Percentiles rank a stretch among this genome's conserved stretches.
These are phyloP conservation scores for Pyrenophora seminiperda DNA, from an alignment of 2,329 filamentous ascomycete species.

Conservation along the genomic window DNA sequence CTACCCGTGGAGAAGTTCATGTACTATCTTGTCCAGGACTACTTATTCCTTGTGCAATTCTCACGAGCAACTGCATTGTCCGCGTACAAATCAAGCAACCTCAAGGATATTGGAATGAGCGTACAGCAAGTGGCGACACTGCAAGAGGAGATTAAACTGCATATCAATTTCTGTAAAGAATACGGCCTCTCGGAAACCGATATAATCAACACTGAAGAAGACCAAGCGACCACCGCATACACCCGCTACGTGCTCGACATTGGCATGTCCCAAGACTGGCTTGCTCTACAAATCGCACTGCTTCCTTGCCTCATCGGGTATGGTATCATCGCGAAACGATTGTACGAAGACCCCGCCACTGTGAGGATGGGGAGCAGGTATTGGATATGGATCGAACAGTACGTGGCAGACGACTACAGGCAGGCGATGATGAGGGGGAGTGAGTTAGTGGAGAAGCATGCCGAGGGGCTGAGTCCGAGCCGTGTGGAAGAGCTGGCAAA, in stretches of 20 bases:
- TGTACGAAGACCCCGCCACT: conserved; percentile 68
- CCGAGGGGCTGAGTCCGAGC: conserved; percentile 71
- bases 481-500: conserved; percentile 80
- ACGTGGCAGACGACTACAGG: conserved; percentile 78
- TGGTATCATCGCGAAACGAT: conserved; percentile 73
- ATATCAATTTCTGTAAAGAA: conserved; percentile 78
- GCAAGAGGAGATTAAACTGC: conserved; percentile 77
- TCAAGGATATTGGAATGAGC: conserved; percentile 72
- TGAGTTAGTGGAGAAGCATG: conserved; percentile 78
- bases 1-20: conserved; percentile 80
- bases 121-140: conserved; percentile 77
- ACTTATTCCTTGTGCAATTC: conserved; percentile 87
- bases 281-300: conserved; percentile 82
- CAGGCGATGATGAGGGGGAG: conserved; percentile 70
- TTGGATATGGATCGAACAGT: conserved; percentile 91
- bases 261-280: conserved; percentile 84
- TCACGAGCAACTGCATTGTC: conserved; percentile 83
- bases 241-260: conserved; percentile 85
- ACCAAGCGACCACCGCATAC: conserved; percentile 81
- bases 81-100: conserved; percentile 78
- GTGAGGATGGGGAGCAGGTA: conserved; percentile 71
- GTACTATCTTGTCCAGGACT: conserved; percentile 89
- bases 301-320: conserved; percentile 92
- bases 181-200: conserved; percentile 78
- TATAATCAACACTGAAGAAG: conserved; percentile 75